Evolutionary conservation across 2,329 filamentous ascomycete genomes (phyloP), one percentile per base, ranked within the genome.

Genomic region (Diplodia sapinea): DNA sequence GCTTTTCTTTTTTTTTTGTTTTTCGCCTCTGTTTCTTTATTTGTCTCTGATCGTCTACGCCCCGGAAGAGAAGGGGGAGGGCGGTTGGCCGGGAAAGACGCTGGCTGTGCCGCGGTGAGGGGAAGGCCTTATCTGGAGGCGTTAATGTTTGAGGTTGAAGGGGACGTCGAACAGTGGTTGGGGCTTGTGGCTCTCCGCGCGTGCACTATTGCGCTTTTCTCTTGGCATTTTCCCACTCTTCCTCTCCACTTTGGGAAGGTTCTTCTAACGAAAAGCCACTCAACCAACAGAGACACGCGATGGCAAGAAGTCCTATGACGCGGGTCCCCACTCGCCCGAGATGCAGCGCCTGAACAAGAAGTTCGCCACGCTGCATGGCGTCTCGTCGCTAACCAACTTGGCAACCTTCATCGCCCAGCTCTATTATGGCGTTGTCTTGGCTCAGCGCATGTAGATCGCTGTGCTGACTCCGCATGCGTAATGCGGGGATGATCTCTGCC

Each of bases 271-370:
- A 47, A 47, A 47, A 47, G 43, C 43, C 43, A 47, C 43, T 2
- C 43, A 85, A 94, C n/a, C 43, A 36, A 51, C 59, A 63, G 59
- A 94, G 83, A 93, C 90, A 70, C 88, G 90, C 73, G 94, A 97
- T 76, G 93, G 93, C 66, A 97, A 96, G 85, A 91, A 91, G 77
- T 92, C 89, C 79, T 91, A 91, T 74, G 93, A 96, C 71, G 82
- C 87, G 64, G 86, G 89, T 0, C 91, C 93, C 49, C 92, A 96
- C 74, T 95, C 91, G 5, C 84, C 89, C 72, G 92, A 94, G 81
- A 97, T 98, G 94, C 79, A 87, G 72, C 69, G 49, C n/a, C 51
- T 80, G 71, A 80, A 80, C 65, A 73, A 68, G 69, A 65, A 70
- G 68, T 98, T 98, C 78, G 88, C 87, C 17, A 86, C 86, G 70